Base-by-base conservation (phyloP, 2,329 filamentous ascomycete genomes). In the Diplocarpon rosae region DNA sequence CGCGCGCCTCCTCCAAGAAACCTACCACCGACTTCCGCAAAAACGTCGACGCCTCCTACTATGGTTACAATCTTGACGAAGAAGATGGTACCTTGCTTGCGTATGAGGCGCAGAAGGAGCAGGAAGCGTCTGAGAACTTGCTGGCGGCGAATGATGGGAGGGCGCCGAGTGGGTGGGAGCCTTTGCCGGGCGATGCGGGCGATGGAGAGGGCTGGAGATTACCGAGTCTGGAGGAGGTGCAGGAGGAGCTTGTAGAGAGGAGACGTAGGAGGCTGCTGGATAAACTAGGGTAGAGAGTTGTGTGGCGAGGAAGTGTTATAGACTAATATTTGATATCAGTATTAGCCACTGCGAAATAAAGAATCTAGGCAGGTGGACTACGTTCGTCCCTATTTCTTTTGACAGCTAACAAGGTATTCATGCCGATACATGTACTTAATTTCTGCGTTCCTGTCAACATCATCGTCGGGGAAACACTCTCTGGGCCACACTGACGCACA, bases 11-110 rank as follows among this genome's bases (percentile, higher is more conserved):
- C 48, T 42, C 33, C 30, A 32, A 32, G 14, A 81, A 80, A 58
- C 75, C 79, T 2, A 35, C 75, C 49, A 72, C 78, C 40, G 84
- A 87, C 56, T 62, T 88, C 55, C 68, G 81, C 49, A 80, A 76
- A 65, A 76, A 81, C 55, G 89, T 98, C 8, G 87, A 98, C 65
- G 92, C 92, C 11, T 83, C 81, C 28, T 98, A 98, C 65, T 98
- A 95, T 63, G 92, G 92, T 33, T 98, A 94, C 64, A 89, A 88
- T 49, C 74, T 89, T 7, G 86, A 89, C 55, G 89, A 96, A 64
- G 92, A 96, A 64, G 87, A 95, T 62, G 85, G 83, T 0, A 78
- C 73, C 37, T 62, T 96, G 59, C 63, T 95, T 51, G 76, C 71
- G 41, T 95, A 93, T 62, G 92, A 98, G 70, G 73, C 69, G 37